Evolutionary conservation across 225 moss, liverwort and hornwort genomes (phyloP).

Genomic region (Polytrichum commune): DNA sequence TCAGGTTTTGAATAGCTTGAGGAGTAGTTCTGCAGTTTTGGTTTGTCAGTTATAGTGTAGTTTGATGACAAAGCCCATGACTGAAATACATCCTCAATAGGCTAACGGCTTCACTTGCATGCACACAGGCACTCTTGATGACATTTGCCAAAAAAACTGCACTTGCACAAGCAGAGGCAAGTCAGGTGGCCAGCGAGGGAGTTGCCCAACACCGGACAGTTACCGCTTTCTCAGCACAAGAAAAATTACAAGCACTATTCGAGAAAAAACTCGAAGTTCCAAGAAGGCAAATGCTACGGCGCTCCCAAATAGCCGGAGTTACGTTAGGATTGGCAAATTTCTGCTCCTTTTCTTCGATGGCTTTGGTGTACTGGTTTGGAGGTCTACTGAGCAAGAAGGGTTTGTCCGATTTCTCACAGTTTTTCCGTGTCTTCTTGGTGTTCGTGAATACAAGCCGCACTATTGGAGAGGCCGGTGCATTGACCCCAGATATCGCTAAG

Average conservation of each 20-base stretch:
- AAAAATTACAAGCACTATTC: conserved; percentile 47
- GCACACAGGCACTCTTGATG: conserved; percentile 42
- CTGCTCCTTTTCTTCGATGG: conserved; percentile 40
- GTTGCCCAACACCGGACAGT: conserved; percentile 70
- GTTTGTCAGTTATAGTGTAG: too few species aligned
- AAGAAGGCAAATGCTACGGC: conserved; percentile 28
- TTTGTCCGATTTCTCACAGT: conserved; percentile 25
- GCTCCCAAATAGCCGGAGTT: conserved; percentile 45
- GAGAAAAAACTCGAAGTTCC: conserved; percentile 41
- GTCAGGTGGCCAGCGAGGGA: conserved; percentile 75
- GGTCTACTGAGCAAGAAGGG: conserved; percentile 28
- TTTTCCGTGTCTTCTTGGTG: conserved; percentile 44
- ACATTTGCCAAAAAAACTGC: conserved; percentile 47
- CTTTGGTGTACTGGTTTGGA: conserved; percentile 46
- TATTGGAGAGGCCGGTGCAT: conserved; percentile 78
- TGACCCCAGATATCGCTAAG: conserved; percentile 83
- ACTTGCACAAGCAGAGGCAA: conserved; percentile 49
- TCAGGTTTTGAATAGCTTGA: too few species aligned
- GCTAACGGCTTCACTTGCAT: conserved; percentile 2
- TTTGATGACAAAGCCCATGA: too few species aligned
- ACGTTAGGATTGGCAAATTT: conserved; percentile 44
- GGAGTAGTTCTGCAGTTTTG: too few species aligned
- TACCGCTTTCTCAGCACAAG: conserved; percentile 68
- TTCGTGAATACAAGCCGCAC: conserved; percentile 50
- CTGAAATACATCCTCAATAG: too few species aligned